A percentile compares a stretch with the other conserved stretches of the same genome.
phyloP scores from a whole-genome alignment of 2,329 filamentous ascomycete genomes.

The Zalaria obscura region DNA sequence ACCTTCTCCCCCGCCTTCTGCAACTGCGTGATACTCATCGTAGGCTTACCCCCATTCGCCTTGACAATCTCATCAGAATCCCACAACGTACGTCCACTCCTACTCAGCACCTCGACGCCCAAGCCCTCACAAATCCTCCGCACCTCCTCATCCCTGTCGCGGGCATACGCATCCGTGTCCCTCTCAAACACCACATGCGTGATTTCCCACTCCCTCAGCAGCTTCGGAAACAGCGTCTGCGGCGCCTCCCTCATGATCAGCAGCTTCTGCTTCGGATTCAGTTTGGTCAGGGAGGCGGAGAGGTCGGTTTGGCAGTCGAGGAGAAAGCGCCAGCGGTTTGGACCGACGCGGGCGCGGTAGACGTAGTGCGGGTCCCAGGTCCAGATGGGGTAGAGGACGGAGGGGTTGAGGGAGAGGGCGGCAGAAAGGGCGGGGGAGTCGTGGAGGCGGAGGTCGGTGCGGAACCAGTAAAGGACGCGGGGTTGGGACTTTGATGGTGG shows the following conservation, averaged over 20 bases:
- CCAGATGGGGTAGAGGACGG: constrained; percentile 60
- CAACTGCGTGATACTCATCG: constrained; percentile 59
- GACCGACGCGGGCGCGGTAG: constrained; percentile 53
- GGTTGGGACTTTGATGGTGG: constrained; percentile 19
- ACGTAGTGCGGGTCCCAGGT: constrained; percentile 75
- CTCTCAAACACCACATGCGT: constrained; percentile 69
- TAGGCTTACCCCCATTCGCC: constrained; percentile 52
- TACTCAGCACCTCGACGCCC: constrained; percentile 53
- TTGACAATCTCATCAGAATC: constrained; percentile 57
- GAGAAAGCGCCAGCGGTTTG: constrained; percentile 64
- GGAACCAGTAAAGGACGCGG: constrained; percentile 63
- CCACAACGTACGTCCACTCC: constrained; percentile 55
- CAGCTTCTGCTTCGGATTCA: constrained; percentile 59
- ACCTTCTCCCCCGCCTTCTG: constrained; percentile 47
- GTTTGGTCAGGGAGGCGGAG: constrained; percentile 48
- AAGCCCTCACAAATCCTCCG: constrained; percentile 44
- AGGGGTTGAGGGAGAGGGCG: constrained; percentile 54
- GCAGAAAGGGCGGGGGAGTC: constrained; percentile 62
- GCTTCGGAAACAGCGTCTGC: constrained; percentile 55
- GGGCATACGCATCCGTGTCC: constrained; percentile 61
- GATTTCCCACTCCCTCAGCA: constrained; percentile 60
- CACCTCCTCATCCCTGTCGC: constrained; percentile 48
- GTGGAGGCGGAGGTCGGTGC: constrained; percentile 63
- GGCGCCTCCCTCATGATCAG: constrained; percentile 60
- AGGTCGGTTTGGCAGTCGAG: constrained; percentile 62